Conservation (phyloP, 1,284 basidiomycete genomes). For the Ganoderma boninense region DNA sequence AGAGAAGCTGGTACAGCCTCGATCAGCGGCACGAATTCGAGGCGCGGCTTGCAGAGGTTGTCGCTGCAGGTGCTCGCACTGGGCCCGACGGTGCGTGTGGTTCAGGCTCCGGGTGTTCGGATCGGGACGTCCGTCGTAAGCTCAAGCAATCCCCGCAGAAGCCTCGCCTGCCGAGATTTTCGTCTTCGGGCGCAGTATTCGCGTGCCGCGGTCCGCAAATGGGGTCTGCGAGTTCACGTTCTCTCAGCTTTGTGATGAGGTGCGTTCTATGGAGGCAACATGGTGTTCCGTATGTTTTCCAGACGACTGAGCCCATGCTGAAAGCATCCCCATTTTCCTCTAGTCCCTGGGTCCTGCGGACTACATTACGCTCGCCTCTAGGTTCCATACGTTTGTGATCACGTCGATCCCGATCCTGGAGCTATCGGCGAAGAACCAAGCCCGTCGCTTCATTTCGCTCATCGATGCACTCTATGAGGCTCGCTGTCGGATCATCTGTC, state of each 20-base stretch:
- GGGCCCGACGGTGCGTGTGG: slow-evolving; percentile 11
- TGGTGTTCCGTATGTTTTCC: neutral
- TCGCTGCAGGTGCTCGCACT: neutral
- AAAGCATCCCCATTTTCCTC: neutral
- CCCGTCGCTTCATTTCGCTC: slow-evolving; percentile 74
- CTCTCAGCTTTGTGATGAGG: slow-evolving; percentile 67
- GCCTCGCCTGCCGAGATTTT: slow-evolving; percentile 23
- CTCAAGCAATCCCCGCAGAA: slow-evolving; percentile 17
- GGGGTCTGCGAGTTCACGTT: slow-evolving; percentile 65
- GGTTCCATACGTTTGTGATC: slow-evolving; percentile 65
- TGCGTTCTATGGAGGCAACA: slow-evolving; percentile 32
- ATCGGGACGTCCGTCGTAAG: neutral
- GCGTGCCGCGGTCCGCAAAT: slow-evolving; percentile 55
- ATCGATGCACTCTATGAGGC: slow-evolving; percentile 73
- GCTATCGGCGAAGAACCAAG: slow-evolving; percentile 73
- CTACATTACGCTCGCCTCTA: slow-evolving; percentile 70
- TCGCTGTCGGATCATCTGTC: slow-evolving; percentile 51
- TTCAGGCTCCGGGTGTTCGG: slow-evolving; percentile 12
- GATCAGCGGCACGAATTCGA: slow-evolving; percentile 41
- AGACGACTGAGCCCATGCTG: neutral
- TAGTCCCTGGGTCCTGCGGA: slow-evolving; percentile 74
- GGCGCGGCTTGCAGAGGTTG: slow-evolving; percentile 19
- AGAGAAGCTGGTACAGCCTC: slow-evolving; percentile 46
- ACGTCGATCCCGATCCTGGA: slow-evolving; percentile 66
- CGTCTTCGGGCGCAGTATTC: slow-evolving; percentile 57